phyloP scores from a whole-genome alignment of 2,329 filamentous ascomycete genomes.

The Lachnellula cervina region DNA sequence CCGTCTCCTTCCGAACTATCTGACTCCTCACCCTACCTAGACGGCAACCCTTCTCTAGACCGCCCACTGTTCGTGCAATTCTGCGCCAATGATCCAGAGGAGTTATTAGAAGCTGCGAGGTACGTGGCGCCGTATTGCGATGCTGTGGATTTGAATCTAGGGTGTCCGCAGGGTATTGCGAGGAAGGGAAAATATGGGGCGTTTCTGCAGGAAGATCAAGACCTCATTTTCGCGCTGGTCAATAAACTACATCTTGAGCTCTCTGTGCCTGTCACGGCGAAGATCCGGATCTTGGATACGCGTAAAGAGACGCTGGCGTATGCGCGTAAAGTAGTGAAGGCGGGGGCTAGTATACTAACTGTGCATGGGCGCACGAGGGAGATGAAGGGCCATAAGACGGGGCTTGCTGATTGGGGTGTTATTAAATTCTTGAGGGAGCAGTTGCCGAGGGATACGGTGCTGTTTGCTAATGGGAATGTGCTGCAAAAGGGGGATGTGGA shows the following conservation, averaged over 20 bases:
- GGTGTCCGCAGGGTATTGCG: slow-evolving; percentile 94
- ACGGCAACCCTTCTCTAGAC: slow-evolving; percentile 81
- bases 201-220: slow-evolving; percentile 90
- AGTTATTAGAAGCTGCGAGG: slow-evolving; percentile 72
- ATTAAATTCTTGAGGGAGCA: slow-evolving; percentile 78
- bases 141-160: slow-evolving; percentile 90
- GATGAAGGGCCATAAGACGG: slow-evolving; percentile 94
- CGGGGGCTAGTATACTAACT: slow-evolving; percentile 88
- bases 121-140: slow-evolving; percentile 84
- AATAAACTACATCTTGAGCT: slow-evolving; percentile 75
- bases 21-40: slow-evolving; percentile 54
- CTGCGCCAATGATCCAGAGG: slow-evolving; percentile 82
- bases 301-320: slow-evolving; percentile 84
- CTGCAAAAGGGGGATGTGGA: slow-evolving; percentile 74
- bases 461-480: slow-evolving; percentile 96
- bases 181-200: slow-evolving; percentile 86
- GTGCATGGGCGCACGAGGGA: slow-evolving; percentile 86
- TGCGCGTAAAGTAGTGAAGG: slow-evolving; percentile 77
- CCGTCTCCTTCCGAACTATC: slow-evolving; percentile 11
- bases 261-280: slow-evolving; percentile 83
- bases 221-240: slow-evolving; percentile 76
- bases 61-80: slow-evolving; percentile 94
- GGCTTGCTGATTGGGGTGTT: slow-evolving; percentile 85
- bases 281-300: slow-evolving; percentile 86
- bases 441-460: slow-evolving; percentile 78